Percentiles rank a stretch among this genome's conserved stretches.
These are phyloP conservation scores for Colletotrichum camelliae DNA, from an alignment of 2,329 filamentous ascomycete genomes.

Conservation along the genomic window DNA sequence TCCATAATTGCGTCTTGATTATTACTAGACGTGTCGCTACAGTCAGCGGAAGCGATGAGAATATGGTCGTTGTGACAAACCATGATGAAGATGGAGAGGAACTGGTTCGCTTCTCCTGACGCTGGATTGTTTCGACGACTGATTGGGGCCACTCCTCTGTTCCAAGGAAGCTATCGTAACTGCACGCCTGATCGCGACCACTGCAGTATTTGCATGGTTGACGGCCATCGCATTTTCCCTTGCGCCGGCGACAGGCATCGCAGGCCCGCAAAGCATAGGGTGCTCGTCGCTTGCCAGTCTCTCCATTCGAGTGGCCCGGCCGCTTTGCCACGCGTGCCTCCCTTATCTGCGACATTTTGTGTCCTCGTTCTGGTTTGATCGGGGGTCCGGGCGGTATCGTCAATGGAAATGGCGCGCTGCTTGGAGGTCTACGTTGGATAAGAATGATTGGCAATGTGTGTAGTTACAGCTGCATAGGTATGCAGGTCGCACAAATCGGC, in stretches of 20 bases:
- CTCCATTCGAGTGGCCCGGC: background rate
- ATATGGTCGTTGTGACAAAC: background rate
- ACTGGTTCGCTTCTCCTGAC: background rate
- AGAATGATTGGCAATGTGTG: background rate
- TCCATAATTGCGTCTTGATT: constrained; percentile 1
- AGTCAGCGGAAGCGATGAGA: background rate
- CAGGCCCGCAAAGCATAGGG: constrained; percentile 28
- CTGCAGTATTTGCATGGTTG: constrained; percentile 25
- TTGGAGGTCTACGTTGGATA: background rate
- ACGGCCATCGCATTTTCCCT: constrained; percentile 27
- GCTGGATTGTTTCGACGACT: background rate
- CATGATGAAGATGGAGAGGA: background rate
- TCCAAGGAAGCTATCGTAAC: constrained; percentile 5
- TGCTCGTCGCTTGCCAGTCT: constrained; percentile 18
- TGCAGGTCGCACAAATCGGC: background rate
- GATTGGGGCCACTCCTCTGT: background rate
- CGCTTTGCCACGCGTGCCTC: background rate
- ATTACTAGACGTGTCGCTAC: background rate
- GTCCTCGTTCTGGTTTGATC: background rate
- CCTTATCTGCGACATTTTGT: background rate
- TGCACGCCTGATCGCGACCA: constrained; percentile 20
- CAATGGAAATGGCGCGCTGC: background rate
- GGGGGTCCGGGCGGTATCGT: background rate
- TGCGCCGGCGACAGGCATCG: constrained; percentile 27
- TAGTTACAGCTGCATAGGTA: background rate